These are phyloP conservation scores for Rhodosporidiobolus sp. DNA, from an alignment of 768 basidiomycete genomes.

Conservation along the genomic window DNA sequence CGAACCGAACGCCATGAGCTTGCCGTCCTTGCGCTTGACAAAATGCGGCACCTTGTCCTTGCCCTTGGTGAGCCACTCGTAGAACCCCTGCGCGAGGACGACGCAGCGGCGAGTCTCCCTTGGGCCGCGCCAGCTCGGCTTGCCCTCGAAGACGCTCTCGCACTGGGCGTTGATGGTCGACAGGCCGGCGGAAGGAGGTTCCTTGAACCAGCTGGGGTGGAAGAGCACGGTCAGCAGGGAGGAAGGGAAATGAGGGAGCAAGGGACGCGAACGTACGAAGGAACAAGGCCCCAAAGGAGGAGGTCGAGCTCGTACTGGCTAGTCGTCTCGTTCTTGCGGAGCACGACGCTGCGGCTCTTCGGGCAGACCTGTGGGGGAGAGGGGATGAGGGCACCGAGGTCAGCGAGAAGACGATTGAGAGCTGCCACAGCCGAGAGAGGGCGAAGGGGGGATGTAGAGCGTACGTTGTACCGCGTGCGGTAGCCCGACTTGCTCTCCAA, in stretches of 20 bases:
- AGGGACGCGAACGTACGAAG: conserved; percentile 1
- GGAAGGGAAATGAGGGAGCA: background rate
- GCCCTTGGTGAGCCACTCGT: conserved; percentile 81
- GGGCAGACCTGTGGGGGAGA: background rate
- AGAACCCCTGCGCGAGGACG: conserved; percentile 84
- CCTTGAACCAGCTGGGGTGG: conserved; percentile 78
- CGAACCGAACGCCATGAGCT: conserved; percentile 74
- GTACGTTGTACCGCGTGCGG: conserved; percentile 11
- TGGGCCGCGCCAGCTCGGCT: conserved; percentile 78
- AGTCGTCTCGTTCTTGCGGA: background rate
- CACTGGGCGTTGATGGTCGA: conserved; percentile 87
- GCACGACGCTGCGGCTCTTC: background rate
- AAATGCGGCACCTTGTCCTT: conserved; percentile 81
- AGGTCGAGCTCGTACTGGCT: background rate
- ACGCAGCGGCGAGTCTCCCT: conserved; percentile 79
- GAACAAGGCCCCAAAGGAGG: conserved; percentile 12
- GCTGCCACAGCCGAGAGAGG: too few species aligned
- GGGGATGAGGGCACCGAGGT: background rate
- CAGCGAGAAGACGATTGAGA: background rate
- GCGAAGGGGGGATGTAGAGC: background rate
- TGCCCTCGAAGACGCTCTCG: conserved; percentile 69
- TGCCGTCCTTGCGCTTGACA: conserved; percentile 61
- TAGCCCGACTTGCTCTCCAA: background rate
- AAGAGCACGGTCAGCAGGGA: background rate
- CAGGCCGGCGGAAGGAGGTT: conserved; percentile 62